These are phyloP conservation scores for Dioszegia crocea DNA, from an alignment of 768 basidiomycete genomes.

Conservation along the genomic window DNA sequence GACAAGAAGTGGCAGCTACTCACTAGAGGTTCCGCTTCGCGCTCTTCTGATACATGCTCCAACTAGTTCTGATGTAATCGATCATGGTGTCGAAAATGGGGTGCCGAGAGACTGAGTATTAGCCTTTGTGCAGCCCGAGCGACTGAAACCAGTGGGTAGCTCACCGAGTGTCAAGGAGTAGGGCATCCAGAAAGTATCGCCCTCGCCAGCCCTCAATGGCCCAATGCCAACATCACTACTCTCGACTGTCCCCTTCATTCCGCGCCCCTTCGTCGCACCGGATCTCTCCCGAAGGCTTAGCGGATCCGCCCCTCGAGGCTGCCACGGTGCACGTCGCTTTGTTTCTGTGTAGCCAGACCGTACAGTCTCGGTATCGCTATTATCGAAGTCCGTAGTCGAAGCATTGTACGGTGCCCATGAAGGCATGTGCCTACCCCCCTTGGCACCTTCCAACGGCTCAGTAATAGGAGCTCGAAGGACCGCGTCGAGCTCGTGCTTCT, in stretches of 20 bases:
- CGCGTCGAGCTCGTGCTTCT: conserved; percentile 7
- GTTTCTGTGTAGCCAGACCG: neutral
- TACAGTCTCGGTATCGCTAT: conserved; percentile 3
- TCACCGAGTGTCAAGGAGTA: conserved; percentile 66
- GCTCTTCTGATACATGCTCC: conserved; percentile 61
- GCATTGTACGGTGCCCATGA: conserved; percentile 1
- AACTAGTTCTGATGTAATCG: conserved; percentile 79
- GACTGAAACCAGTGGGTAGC: conserved; percentile 13
- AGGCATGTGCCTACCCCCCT: neutral
- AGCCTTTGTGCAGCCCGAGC: too few species aligned
- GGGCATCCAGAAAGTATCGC: conserved; percentile 73
- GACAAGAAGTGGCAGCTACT: conserved; percentile 7
- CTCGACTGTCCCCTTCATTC: conserved; percentile 1
- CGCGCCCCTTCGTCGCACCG: neutral
- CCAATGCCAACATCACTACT: conserved; percentile 9
- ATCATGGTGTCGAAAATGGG: conserved; percentile 94
- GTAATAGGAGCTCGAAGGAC: conserved; percentile 5
- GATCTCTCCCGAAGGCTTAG: neutral
- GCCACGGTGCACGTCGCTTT: neutral
- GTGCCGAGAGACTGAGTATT: conserved; percentile 80
- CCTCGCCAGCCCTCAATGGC: conserved; percentile 7
- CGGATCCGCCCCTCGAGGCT: neutral
- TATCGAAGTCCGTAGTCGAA: neutral
- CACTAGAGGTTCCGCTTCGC: conserved; percentile 80
- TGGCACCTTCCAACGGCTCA: conserved; percentile 1